These are phyloP conservation scores for Cryptomeria japonica DNA, from an alignment of 75 land plant species.

Conservation along the genomic window DNA sequence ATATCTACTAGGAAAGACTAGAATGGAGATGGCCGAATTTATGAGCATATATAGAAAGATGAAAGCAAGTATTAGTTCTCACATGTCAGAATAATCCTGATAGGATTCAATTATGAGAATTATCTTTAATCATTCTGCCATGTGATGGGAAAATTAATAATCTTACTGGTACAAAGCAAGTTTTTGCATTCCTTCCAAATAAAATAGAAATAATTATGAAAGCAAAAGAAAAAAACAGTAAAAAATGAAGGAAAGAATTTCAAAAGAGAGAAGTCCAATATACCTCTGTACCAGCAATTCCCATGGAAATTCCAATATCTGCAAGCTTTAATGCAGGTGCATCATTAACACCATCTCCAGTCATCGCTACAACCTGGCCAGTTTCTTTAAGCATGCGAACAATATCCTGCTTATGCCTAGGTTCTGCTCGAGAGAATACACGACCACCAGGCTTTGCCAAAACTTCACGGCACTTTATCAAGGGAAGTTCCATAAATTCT, in stretches of 20 bases:
- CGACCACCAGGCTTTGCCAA: conserved; percentile 63
- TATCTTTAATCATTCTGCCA: neutral
- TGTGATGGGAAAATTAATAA: neutral
- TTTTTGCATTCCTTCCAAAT: neutral
- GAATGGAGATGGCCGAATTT: too few relatives aligned
- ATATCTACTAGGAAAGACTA: too few relatives aligned
- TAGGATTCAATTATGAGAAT: neutral
- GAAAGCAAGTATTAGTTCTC: too few relatives aligned
- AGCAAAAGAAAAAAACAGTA: neutral
- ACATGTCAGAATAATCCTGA: neutral
- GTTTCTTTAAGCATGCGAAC: conserved; percentile 82
- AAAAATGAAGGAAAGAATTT: neutral
- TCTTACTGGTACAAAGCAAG: neutral
- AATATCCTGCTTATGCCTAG: conserved; percentile 89
- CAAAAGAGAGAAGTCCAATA: neutral
- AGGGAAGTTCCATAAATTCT: conserved; percentile 69
- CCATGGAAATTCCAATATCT: conserved; percentile 96
- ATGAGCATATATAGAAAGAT: too few relatives aligned
- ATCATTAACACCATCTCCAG: conserved; percentile 97
- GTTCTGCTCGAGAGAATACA: conserved; percentile 95
- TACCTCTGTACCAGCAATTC: conserved; percentile 94
- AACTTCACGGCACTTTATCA: conserved; percentile 39
- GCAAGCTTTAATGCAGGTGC: conserved; percentile 93
- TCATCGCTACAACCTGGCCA: conserved; percentile 93
- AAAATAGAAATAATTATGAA: neutral